These are phyloP conservation scores for Thozetella sp. DNA, from an alignment of 495 filamentous ascomycete genomes.

Conservation along the genomic window DNA sequence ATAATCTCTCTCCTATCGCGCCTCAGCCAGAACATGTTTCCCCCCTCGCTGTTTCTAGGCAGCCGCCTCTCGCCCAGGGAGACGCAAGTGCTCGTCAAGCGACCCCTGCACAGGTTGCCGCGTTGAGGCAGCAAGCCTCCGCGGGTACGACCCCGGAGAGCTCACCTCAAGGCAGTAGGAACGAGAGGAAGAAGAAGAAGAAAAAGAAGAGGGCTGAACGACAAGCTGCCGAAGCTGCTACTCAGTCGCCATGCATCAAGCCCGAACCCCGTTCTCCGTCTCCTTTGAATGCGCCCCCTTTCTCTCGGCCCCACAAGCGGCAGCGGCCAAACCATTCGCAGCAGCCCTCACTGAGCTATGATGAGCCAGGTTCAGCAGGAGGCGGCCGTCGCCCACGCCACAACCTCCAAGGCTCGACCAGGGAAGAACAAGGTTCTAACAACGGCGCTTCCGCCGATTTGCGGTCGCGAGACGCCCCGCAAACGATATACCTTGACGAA, in stretches of 20 bases:
- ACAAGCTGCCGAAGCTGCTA: conserved; percentile 31
- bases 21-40: conserved; percentile 84
- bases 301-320: conserved; percentile 50
- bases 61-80: conserved; percentile 47
- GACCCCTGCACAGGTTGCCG: conserved; percentile 50
- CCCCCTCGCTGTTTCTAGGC: conserved; percentile 67
- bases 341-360: conserved; percentile 36
- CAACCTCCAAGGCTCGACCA: conserved; percentile 13
- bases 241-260: conserved; percentile 70
- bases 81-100: conserved; percentile 26
- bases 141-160: conserved; percentile 51
- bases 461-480: neutral
- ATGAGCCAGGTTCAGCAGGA: conserved; percentile 28
- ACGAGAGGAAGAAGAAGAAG: conserved; percentile 36
- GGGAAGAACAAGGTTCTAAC: conserved; percentile 23
- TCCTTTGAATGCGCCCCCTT: conserved; percentile 59
- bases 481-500: neutral
- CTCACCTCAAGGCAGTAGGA: conserved; percentile 42
- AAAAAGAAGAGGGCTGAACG: conserved; percentile 51
- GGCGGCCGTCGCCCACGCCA: conserved; percentile 23
- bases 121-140: conserved; percentile 44
- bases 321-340: conserved; percentile 52
- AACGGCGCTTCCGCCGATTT: conserved; percentile 12
- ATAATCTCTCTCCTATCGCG: conserved; percentile 70
- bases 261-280: conserved; percentile 85